phyloP scores from a whole-genome alignment of 2,329 filamentous ascomycete species.

The Aspergillus aculeatus region DNA sequence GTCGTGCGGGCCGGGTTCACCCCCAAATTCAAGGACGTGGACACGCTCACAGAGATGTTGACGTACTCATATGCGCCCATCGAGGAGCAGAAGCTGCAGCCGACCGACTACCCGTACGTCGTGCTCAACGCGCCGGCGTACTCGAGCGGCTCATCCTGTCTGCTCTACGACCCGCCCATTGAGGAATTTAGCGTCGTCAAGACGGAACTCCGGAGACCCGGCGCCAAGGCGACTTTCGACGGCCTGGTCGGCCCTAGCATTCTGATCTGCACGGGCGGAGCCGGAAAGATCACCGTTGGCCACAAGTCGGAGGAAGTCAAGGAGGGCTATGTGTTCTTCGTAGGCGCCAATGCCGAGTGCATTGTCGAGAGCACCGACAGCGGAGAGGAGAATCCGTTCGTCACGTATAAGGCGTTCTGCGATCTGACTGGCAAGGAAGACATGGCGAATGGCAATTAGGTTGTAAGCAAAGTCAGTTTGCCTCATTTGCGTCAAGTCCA shows the following conservation, averaged over 20 bases:
- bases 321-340: constrained; percentile 75
- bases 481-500: not conserved
- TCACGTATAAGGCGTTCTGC: constrained; percentile 91
- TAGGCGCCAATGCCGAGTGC: constrained; percentile 82
- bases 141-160: constrained; percentile 68
- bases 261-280: constrained; percentile 81
- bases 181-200: constrained; percentile 92
- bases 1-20: constrained; percentile 97
- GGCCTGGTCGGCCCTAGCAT: constrained; percentile 85
- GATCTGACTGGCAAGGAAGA: constrained; percentile 63
- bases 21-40: constrained; percentile 96
- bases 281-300: constrained; percentile 81
- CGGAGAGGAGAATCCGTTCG: constrained; percentile 67
- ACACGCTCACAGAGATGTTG: constrained; percentile 83
- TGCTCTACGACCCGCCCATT: constrained; percentile 91
- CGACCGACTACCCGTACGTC: constrained; percentile 79
- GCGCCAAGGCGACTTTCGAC: constrained; percentile 85
- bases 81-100: constrained; percentile 87
- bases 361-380: constrained; percentile 66
- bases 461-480: not conserved
- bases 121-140: constrained; percentile 81
- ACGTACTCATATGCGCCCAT: constrained; percentile 96
- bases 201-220: constrained; percentile 66
- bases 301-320: constrained; percentile 73
- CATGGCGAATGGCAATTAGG: constrained; percentile 36